phyloP scores from a whole-genome alignment of 2,329 filamentous ascomycete species.

The Cytospora mali region DNA sequence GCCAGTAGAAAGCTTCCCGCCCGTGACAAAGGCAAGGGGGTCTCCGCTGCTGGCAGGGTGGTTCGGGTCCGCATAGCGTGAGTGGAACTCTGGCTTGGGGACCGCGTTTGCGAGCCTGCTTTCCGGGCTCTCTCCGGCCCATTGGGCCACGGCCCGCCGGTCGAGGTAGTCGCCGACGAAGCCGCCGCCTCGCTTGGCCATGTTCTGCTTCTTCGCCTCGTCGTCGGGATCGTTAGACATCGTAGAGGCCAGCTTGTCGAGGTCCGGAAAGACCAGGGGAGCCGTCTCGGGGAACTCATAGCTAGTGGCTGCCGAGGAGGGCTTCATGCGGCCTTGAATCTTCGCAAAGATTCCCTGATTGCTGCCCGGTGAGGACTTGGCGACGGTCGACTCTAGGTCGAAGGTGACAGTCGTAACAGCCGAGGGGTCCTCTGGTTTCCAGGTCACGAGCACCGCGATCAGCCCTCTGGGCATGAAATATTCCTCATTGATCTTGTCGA shows the following conservation, averaged over 20 bases:
- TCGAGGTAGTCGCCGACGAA: conserved; percentile 33
- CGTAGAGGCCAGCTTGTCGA: conserved; percentile 38
- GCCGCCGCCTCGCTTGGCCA: conserved; percentile 28
- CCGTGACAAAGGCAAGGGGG: conserved; percentile 33
- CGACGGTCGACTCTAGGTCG: conserved; percentile 38
- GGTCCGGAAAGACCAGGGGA: conserved; percentile 50
- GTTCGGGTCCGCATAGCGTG: conserved; percentile 35
- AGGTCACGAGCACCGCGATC: conserved; percentile 54
- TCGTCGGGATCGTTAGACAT: conserved; percentile 25
- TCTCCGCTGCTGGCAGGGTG: conserved; percentile 35
- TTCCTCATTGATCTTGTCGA: conserved; percentile 57
- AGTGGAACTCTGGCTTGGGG: conserved; percentile 33
- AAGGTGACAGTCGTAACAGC: conserved; percentile 37
- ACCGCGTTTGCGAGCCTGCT: conserved; percentile 29
- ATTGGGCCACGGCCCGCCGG: conserved; percentile 31
- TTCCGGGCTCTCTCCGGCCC: conserved; percentile 29
- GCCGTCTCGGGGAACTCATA: conserved; percentile 50
- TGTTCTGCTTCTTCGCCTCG: conserved; percentile 30
- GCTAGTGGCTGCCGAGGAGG: conserved; percentile 41
- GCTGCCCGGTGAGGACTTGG: conserved; percentile 34
- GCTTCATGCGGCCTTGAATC: conserved; percentile 39
- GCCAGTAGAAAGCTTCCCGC: conserved; percentile 19
- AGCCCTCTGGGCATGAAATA: conserved; percentile 61
- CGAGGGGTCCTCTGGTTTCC: conserved; percentile 45
- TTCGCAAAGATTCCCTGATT: conserved; percentile 28